phyloP scores from a whole-genome alignment of 2,329 filamentous ascomycete genomes.

The Fusarium verrucosum region DNA sequence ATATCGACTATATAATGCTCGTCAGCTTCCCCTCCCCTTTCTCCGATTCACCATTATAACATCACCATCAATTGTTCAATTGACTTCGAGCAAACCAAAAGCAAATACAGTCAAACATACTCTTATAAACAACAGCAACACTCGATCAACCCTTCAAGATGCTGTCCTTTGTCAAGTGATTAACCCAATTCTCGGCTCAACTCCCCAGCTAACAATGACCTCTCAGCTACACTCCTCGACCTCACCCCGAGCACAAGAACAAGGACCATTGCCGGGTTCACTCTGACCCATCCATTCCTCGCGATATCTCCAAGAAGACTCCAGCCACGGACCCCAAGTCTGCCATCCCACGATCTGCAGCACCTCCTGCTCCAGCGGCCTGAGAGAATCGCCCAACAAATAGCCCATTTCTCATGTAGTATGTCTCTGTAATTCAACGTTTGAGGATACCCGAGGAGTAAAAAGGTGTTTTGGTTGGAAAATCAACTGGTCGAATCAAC shows the following conservation, averaged over 20 bases:
- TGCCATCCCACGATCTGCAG: conserved; percentile 15
- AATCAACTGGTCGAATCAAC: not conserved
- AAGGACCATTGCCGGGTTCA: conserved; percentile 36
- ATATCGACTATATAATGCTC: conserved; percentile 21
- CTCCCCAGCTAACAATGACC: not conserved
- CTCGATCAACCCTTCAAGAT: conserved; percentile 8
- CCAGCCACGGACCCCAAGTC: conserved; percentile 22
- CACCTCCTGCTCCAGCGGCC: conserved; percentile 10
- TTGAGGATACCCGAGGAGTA: conserved; percentile 18
- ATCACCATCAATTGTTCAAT: conserved; percentile 11
- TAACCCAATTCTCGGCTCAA: not conserved
- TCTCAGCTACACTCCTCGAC: conserved; percentile 35
- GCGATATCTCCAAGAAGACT: conserved; percentile 18
- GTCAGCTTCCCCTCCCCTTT: not conserved
- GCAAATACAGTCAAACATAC: not conserved
- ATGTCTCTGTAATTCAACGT: conserved; percentile 1
- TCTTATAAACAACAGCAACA: not conserved
- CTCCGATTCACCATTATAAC: not conserved
- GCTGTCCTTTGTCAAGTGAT: conserved; percentile 39
- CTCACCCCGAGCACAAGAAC: conserved; percentile 39
- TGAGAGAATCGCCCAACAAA: not conserved
- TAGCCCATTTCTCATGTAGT: not conserved
- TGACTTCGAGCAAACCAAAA: not conserved
- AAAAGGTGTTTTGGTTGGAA: conserved; percentile 17
- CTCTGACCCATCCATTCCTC: conserved; percentile 26